Base-by-base conservation (phyloP, 805 yeast genomes). In the Candida mattraensis region DNA sequence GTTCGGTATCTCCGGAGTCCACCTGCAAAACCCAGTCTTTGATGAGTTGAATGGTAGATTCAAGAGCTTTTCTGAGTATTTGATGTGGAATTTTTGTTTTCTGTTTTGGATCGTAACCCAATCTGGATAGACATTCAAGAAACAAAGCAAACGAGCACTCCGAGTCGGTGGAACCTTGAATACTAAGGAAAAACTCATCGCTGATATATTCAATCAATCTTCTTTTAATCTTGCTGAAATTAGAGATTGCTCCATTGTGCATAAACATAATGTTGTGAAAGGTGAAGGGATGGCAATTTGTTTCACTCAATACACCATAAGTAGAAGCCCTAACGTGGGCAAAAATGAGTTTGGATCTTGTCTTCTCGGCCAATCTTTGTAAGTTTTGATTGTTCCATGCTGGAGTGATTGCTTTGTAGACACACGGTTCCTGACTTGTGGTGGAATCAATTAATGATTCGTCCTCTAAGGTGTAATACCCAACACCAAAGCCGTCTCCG, bases 401-500 rank as follows among this genome's bases (percentile, higher is more conserved):
- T 0, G 99, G 99, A 0, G 99, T 93, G 30, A 89, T 93, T 9
- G 98, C 98, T 50, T 87, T 81, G 66, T 86, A 93, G 3, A 88
- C 74, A 61, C 98, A 93, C 17, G 99, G 98, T 2, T 87, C 85
- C 27, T 78, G 76, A 8, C 56, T 45, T 19, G 28, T 21, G 20
- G 39, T 45, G 7, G 31, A 18, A n/a, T 35, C 44, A n/a, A n/a
- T n/a, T n/a, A n/a, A n/a, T 5, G 39, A 15, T 2, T 32, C 34
- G 7, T 64, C 64, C 28, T 76, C 83, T n/a, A 66, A 51, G 3
- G 80, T 70, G 56, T 93, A 93, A 63, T 93, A 93, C 1, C 98
- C 98, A 15, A 93, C 91, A 2, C 99, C 99, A 60, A 93, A 93
- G 0, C 99, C 99, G 61, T 93, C 99, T 26, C 99, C 99, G 58